A percentile compares a stretch with the other conserved stretches of the same genome.
Evolutionary conservation across 495 filamentous ascomycete genomes (phyloP).

Genomic region (Gamarada debralockiae): DNA sequence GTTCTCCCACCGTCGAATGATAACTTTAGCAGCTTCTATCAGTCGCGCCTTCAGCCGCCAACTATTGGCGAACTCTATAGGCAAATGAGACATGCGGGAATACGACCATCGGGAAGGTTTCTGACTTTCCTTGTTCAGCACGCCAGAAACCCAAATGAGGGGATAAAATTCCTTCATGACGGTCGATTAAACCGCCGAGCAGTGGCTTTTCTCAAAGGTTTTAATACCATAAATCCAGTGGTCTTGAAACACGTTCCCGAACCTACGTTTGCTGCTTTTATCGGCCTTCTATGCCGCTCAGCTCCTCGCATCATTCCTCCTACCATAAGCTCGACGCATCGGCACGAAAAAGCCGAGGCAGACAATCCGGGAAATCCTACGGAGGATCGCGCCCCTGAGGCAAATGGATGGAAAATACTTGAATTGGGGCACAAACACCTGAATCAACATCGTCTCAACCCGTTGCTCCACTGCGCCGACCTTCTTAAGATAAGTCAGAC

Average conservation of each 20-base stretch:
- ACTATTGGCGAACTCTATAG: constrained; percentile 19
- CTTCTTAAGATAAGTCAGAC: constrained; percentile 3
- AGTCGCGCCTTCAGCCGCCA: constrained; percentile 15
- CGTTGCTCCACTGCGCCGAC: background rate
- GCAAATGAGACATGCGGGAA: constrained; percentile 18
- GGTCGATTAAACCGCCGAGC: background rate
- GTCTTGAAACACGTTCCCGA: constrained; percentile 1
- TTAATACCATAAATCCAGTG: background rate
- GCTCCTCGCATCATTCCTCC: constrained; percentile 1
- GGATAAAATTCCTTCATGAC: constrained; percentile 20
- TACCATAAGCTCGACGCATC: background rate
- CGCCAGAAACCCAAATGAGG: constrained; percentile 11
- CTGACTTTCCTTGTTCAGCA: constrained; percentile 20
- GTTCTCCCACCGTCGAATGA: constrained; percentile 12
- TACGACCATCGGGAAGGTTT: constrained; percentile 15
- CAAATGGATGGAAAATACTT: background rate
- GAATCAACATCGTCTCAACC: background rate
- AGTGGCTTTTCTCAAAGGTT: constrained; percentile 4
- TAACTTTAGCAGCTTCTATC: constrained; percentile 20
- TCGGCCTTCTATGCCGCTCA: constrained; percentile 22
- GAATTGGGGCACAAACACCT: background rate
- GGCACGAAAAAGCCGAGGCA: background rate
- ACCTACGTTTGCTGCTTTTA: constrained; percentile 12
- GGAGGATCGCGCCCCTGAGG: background rate
- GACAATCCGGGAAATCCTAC: background rate